Evolutionary conservation across 306 rosid genomes (phyloP).

Genomic region (Albizia julibrissin): DNA sequence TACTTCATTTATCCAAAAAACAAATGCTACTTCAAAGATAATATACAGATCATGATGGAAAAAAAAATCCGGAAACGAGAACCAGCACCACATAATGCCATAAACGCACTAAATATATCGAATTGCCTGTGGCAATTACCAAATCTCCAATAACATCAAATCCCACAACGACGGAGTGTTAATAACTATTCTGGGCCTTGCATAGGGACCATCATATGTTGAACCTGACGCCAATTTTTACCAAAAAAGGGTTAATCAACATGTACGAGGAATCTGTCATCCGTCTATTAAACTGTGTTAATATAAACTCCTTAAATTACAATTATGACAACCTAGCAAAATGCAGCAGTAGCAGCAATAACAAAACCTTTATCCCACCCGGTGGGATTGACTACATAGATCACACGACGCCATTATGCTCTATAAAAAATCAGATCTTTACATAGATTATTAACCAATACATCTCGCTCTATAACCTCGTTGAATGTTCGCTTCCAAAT

Average conservation of each 20-base stretch:
- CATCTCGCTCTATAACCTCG: too few species aligned
- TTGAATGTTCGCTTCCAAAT: too few species aligned
- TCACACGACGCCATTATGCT: too few species aligned
- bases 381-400: too few species aligned
- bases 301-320: constrained; percentile 33
- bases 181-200: constrained; percentile 73
- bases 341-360: neutral
- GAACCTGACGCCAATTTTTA: constrained; percentile 55
- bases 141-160: constrained; percentile 42
- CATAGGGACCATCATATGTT: constrained; percentile 85
- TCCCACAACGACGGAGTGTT: constrained; percentile 29
- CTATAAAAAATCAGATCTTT: too few species aligned
- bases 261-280: neutral
- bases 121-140: constrained; percentile 25
- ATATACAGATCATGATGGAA: constrained; percentile 46
- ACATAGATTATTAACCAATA: too few species aligned
- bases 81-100: constrained; percentile 40
- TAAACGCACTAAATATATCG: constrained; percentile 36
- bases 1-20: constrained; percentile 13
- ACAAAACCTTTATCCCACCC: too few species aligned
- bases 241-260: neutral
- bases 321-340: neutral
- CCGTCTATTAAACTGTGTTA: neutral
- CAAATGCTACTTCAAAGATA: constrained; percentile 38
- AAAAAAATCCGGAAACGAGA: constrained; percentile 26